phyloP scores from a whole-genome alignment of 768 basidiomycete genomes.

The Psilocybe cyanescens region DNA sequence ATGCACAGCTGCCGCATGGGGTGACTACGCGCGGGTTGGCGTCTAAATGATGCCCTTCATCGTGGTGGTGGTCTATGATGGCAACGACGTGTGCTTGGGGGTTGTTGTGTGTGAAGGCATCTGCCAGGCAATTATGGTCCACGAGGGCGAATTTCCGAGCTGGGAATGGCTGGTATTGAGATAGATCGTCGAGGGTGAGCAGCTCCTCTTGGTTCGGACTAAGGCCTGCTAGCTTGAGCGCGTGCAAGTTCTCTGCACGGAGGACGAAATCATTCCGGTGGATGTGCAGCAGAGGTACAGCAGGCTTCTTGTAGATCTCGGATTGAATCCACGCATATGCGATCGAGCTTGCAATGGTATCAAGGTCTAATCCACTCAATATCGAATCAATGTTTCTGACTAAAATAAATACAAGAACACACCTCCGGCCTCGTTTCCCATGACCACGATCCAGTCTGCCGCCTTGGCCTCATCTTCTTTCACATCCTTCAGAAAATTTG shows the following conservation, averaged over 20 bases:
- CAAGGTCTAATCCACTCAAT: conserved; percentile 67
- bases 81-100: conserved; percentile 61
- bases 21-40: conserved; percentile 70
- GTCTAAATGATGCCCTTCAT: conserved; percentile 71
- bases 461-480: conserved; percentile 43
- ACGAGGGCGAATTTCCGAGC: conserved; percentile 77
- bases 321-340: conserved; percentile 81
- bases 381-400: not conserved
- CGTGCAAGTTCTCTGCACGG: conserved; percentile 87
- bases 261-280: conserved; percentile 69
- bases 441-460: conserved; percentile 76
- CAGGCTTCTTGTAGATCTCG: conserved; percentile 51
- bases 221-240: conserved; percentile 64
- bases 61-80: conserved; percentile 91
- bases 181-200: conserved; percentile 72
- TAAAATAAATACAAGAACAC: conserved; percentile 18
- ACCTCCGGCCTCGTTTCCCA: conserved; percentile 99
- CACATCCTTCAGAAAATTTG: conserved; percentile 62
- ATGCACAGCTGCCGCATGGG: conserved; percentile 83
- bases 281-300: conserved; percentile 77
- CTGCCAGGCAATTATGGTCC: conserved; percentile 82
- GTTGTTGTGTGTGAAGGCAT: conserved; percentile 42
- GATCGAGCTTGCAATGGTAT: conserved; percentile 85
- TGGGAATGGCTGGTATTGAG: conserved; percentile 46
- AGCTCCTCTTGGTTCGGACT: conserved; percentile 54